phyloP scores from a whole-genome alignment of 495 filamentous ascomycete genomes.

The Lasiosphaeria hispida region DNA sequence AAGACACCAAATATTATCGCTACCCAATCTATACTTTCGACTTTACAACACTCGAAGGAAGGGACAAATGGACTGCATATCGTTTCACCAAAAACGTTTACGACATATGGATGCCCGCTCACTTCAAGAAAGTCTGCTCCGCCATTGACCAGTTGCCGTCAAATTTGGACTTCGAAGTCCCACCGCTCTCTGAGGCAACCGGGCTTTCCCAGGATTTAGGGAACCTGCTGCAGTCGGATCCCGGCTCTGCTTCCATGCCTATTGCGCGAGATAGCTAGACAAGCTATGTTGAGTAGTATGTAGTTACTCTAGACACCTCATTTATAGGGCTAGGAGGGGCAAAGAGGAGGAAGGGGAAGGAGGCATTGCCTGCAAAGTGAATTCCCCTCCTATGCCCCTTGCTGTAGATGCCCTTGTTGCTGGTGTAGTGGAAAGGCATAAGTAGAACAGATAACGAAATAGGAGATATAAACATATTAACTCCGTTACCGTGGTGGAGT shows the following conservation, averaged over 20 bases:
- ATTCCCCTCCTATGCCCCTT: too few species aligned
- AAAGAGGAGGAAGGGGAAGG: constrained; percentile 6
- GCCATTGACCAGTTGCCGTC: constrained; percentile 40
- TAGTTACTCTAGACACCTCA: not conserved
- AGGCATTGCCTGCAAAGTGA: too few species aligned
- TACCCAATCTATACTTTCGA: not conserved
- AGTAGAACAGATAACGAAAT: too few species aligned
- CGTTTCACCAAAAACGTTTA: constrained; percentile 39
- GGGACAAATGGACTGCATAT: constrained; percentile 22
- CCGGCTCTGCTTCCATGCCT: not conserved
- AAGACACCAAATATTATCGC: constrained; percentile 10
- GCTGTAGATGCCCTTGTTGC: too few species aligned
- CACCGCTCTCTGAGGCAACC: constrained; percentile 13
- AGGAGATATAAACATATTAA: too few species aligned
- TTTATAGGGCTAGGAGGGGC: not conserved
- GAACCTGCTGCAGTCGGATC: constrained; percentile 3
- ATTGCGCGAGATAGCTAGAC: not conserved
- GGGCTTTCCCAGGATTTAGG: constrained; percentile 18
- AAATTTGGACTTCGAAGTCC: constrained; percentile 29
- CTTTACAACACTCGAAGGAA: not conserved
- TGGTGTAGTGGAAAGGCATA: too few species aligned
- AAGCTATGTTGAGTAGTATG: not conserved
- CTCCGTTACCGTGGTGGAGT: too few species aligned
- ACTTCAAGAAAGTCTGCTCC: constrained; percentile 41
- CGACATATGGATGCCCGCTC: constrained; percentile 39